These are phyloP conservation scores for Aspergillus funiculosus DNA, from an alignment of 495 filamentous ascomycete genomes.

Conservation along the genomic window DNA sequence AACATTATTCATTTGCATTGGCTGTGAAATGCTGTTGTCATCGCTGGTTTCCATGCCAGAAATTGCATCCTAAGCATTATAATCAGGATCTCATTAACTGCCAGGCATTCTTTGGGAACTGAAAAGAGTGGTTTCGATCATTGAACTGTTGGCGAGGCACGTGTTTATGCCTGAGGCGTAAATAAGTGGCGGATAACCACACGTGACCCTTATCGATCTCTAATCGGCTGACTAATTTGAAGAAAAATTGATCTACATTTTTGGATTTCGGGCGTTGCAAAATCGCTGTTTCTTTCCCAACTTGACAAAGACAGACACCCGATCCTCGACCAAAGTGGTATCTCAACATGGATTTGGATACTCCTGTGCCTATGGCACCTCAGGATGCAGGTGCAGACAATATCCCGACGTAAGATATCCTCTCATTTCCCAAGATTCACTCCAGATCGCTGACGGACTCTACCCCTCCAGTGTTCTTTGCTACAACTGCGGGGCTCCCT, in stretches of 20 bases:
- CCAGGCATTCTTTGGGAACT: too few relatives aligned
- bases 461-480: constrained; percentile 65
- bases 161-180: background rate
- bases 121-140: too few relatives aligned
- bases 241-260: background rate
- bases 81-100: too few relatives aligned
- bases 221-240: too few relatives aligned
- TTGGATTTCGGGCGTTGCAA: background rate
- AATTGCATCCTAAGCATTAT: too few relatives aligned
- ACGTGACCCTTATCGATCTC: background rate
- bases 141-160: too few relatives aligned
- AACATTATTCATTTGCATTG: too few relatives aligned
- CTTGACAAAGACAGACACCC: background rate
- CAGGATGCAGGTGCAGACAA: background rate
- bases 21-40: too few relatives aligned
- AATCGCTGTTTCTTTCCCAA: too few relatives aligned
- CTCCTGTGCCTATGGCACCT: constrained; percentile 11
- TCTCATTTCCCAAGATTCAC: too few relatives aligned
- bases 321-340: too few relatives aligned
- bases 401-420: constrained; percentile 8
- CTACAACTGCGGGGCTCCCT: constrained; percentile 89
- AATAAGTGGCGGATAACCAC: background rate
- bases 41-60: too few relatives aligned
- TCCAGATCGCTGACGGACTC: background rate
- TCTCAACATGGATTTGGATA: constrained; percentile 13